Evolutionary conservation across 257 asterid species (phyloP).

Genomic region (Capsicum chinense): DNA sequence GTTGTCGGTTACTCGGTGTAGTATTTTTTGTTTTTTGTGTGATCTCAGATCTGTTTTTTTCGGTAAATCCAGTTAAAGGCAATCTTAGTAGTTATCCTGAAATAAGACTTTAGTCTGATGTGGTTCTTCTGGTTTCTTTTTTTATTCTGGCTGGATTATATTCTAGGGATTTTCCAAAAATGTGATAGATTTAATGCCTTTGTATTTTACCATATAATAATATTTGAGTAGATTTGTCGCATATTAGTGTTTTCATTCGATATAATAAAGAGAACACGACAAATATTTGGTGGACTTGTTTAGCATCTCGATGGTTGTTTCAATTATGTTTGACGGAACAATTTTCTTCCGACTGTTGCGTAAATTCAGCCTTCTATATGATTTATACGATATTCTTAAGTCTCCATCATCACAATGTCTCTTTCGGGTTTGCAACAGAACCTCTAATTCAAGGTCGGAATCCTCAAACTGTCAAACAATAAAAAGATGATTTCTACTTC

Average conservation of each 20-base stretch:
- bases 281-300: not conserved
- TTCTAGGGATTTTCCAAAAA: not conserved
- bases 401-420: not conserved
- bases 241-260: not conserved
- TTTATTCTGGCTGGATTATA: not conserved
- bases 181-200: not conserved
- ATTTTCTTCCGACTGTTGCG: not conserved
- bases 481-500: not conserved
- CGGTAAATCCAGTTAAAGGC: not conserved
- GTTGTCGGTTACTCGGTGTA: not conserved
- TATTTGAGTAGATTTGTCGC: not conserved
- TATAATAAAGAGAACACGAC: not conserved
- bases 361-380: not conserved
- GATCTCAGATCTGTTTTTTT: constrained; percentile 6
- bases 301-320: not conserved
- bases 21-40: not conserved
- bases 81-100: not conserved
- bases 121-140: not conserved
- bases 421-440: not conserved
- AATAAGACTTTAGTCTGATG: not conserved
- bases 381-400: not conserved
- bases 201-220: not conserved
- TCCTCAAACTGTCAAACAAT: not conserved
- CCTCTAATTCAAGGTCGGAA: not conserved
- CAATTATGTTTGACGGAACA: constrained; percentile 7